phyloP scores from a whole-genome alignment of 164 flowering plant genomes.

The Tetrastigma voinierianum region DNA sequence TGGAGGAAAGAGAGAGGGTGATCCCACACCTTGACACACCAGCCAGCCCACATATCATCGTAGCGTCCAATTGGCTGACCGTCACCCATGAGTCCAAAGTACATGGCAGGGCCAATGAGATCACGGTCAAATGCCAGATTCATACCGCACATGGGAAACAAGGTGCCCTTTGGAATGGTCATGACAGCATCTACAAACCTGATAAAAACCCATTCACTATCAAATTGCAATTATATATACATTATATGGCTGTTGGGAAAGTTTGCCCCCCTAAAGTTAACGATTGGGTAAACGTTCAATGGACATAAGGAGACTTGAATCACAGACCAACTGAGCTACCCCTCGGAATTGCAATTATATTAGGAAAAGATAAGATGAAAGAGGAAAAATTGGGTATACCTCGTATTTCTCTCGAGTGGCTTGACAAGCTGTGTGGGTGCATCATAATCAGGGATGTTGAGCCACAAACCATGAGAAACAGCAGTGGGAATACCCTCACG shows the following conservation, averaged over 20 bases:
- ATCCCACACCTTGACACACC: slow-evolving; percentile 58
- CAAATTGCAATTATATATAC: no score
- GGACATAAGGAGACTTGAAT: no score
- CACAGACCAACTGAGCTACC: no score
- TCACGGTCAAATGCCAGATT: slow-evolving; percentile 66
- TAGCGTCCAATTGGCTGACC: slow-evolving; percentile 84
- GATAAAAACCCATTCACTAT: slow-evolving; percentile 3
- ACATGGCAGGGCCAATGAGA: slow-evolving; percentile 77
- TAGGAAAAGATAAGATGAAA: no score
- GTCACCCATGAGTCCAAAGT: slow-evolving; percentile 82
- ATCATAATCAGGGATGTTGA: slow-evolving; percentile 74
- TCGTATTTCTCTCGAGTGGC: slow-evolving; percentile 60
- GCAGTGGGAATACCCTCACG: slow-evolving; percentile 82
- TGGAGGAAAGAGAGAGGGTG: neutral
- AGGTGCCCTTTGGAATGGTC: slow-evolving; percentile 74
- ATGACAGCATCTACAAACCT: slow-evolving; percentile 65
- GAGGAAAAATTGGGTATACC: slow-evolving; percentile 19
- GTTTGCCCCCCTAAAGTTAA: no score
- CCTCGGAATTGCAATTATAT: no score
- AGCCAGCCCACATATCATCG: slow-evolving; percentile 86
- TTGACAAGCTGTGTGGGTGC: slow-evolving; percentile 80
- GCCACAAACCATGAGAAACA: slow-evolving; percentile 77
- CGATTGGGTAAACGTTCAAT: no score
- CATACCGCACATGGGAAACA: slow-evolving; percentile 80
- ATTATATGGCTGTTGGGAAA: no score